Percentiles rank a stretch among this genome's conserved stretches.
These are phyloP conservation scores for Pyrenopolyporus hunteri DNA, from an alignment of 495 filamentous ascomycete genomes.

Conservation along the genomic window DNA sequence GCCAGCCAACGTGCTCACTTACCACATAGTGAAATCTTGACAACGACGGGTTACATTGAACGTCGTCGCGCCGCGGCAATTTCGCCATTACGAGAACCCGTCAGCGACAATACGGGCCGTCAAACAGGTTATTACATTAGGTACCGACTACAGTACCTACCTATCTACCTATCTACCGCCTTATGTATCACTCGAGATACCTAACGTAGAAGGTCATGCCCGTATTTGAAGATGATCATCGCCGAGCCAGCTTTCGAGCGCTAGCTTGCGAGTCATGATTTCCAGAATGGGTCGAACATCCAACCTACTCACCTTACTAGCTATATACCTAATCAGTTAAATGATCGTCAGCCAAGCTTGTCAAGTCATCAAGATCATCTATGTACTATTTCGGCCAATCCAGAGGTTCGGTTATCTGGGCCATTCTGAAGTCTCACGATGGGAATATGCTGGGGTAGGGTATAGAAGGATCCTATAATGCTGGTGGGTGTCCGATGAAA, in stretches of 20 bases:
- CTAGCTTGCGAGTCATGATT: background rate
- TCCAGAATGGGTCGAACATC: background rate
- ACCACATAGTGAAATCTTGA: conserved; percentile 8
- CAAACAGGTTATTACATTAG: background rate
- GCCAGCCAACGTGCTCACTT: conserved; percentile 11
- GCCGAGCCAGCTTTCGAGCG: conserved; percentile 8
- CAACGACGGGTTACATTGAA: conserved; percentile 13
- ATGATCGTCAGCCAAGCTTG: conserved; percentile 14
- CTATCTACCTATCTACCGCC: too few relatives aligned
- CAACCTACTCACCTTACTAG: background rate
- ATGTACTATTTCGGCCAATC: conserved; percentile 6
- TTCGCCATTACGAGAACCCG: conserved; percentile 10
- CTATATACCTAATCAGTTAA: background rate
- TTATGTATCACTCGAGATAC: too few relatives aligned
- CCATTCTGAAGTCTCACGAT: conserved; percentile 7
- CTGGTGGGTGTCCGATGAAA: conserved; percentile 21
- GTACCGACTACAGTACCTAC: too few relatives aligned
- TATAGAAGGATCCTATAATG: conserved; percentile 25
- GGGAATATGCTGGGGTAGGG: conserved; percentile 23
- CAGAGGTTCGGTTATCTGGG: conserved; percentile 31
- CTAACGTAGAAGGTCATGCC: background rate
- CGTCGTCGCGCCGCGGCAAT: conserved; percentile 12
- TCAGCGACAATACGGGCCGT: conserved; percentile 18
- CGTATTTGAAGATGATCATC: conserved; percentile 22
- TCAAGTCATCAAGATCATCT: conserved; percentile 14